Base-by-base conservation (phyloP, 2,329 filamentous ascomycete genomes). In the Neonectria hederae region DNA sequence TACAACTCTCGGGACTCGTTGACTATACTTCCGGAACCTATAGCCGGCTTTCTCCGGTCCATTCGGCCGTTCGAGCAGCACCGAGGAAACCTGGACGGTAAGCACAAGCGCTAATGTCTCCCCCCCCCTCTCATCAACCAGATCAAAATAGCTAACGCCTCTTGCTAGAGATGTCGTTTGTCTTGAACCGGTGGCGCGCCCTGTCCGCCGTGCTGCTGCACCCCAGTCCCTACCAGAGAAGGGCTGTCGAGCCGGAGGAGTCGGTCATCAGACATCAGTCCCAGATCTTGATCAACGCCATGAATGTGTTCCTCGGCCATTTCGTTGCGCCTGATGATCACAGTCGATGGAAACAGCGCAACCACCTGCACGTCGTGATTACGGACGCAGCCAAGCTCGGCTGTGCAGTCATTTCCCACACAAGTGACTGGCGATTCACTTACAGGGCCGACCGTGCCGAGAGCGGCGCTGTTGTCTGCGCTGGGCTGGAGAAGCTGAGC, bases 21-120 rank as follows among this genome's bases (percentile, higher is more conserved):
- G 3, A 80, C 80, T 5, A 74, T 83, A 65, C 76, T 83, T 0
- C 81, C 81, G 0, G 54, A 66, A 2, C 65, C 76, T 1, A 56
- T 82, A 0, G 71, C 76, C 11, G 66, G 71, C 0, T 76, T 81
- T 42, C 43, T 76, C 2, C 70, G 69, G 21, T 71, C 72, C 5
- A 65, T 79, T 4, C 75, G 77, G 1, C 66, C 74, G 3, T 58
- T 65, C 2, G 73, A 79, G 54, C 56, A 58, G 30, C 13, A 32
- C 13, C 59, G 69, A 17, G 70, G 68, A 32, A 74, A 74, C 19
- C 45, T 60, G 5, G 68, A 76, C 55, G 78, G 80, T 80, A 67
- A 76, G 70, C 30, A 22, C n/a, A 24, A 46, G n/a, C 10, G 13
- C 10, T 32, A 11, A 13, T 32, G 30, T 32, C 30, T 32, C 30